Percentiles rank a stretch among this genome's conserved stretches.
Evolutionary conservation across 2,329 filamentous ascomycete genomes (phyloP).

Genomic region (Phoma sp.): DNA sequence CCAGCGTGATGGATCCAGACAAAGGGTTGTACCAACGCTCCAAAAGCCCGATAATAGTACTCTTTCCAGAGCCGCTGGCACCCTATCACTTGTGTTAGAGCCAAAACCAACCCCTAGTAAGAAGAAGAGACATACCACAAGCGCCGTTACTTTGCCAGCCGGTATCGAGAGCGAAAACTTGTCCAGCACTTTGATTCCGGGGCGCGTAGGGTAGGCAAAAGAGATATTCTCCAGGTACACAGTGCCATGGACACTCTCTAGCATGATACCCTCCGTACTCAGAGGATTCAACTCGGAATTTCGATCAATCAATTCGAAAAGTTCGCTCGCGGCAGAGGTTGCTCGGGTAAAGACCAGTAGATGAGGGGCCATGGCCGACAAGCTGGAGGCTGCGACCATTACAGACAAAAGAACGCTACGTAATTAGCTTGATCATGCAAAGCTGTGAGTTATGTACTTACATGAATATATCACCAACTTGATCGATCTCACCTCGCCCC

Average conservation of each 20-base stretch:
- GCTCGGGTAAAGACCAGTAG: slow-evolving; percentile 32
- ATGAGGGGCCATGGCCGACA: slow-evolving; percentile 18
- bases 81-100: slow-evolving; percentile 15
- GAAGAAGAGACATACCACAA: slow-evolving; percentile 36
- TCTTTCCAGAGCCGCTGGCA: slow-evolving; percentile 53
- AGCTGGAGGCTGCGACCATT: slow-evolving; percentile 77
- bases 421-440: too few species aligned
- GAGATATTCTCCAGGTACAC: too few species aligned
- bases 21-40: slow-evolving; percentile 42
- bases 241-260: too few species aligned
- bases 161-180: slow-evolving; percentile 42
- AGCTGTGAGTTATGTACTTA: slow-evolving; percentile 40
- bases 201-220: slow-evolving; percentile 51
- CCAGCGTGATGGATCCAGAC: slow-evolving; percentile 25
- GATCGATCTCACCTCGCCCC: slow-evolving; percentile 28
- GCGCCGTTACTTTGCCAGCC: slow-evolving; percentile 50
- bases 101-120: too few species aligned
- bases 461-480: slow-evolving; percentile 72
- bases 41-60: slow-evolving; percentile 51
- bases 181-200: slow-evolving; percentile 45
- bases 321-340: too few species aligned
- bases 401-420: slow-evolving; percentile 72
- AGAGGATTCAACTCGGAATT: too few species aligned
- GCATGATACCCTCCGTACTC: too few species aligned
- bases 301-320: too few species aligned